Percentiles rank a stretch among this genome's conserved stretches.
phyloP scores from a whole-genome alignment of 1,139 yeast genomes.

The Kazachstania sp. region DNA sequence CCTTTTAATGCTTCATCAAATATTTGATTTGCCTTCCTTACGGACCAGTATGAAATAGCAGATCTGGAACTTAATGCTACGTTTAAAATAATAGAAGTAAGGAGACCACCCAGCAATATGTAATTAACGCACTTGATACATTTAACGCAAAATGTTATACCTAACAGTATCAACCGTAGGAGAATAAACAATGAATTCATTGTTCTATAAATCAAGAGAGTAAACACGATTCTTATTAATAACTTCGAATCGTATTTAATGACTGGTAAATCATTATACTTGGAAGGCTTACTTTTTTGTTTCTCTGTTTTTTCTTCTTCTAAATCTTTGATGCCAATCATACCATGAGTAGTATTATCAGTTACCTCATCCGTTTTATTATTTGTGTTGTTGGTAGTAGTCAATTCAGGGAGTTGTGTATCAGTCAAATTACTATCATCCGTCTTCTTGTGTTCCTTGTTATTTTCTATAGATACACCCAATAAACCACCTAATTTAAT shows the following conservation, averaged over 20 bases:
- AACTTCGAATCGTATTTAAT: conserved; percentile 16
- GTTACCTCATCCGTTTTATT: neutral
- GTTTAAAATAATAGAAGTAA: conserved; percentile 36
- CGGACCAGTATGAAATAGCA: conserved; percentile 57
- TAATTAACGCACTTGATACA: conserved; percentile 20
- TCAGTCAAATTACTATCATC: conserved; percentile 17
- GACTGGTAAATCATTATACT: conserved; percentile 12
- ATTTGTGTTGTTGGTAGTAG: neutral
- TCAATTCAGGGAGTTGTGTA: neutral
- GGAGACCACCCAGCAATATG: conserved; percentile 13
- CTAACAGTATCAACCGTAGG: conserved; percentile 15
- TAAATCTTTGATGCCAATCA: neutral
- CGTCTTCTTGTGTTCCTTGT: conserved; percentile 16
- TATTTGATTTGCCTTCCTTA: conserved; percentile 42
- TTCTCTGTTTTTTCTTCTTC: neutral
- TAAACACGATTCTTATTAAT: conserved; percentile 19
- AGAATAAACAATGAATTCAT: conserved; percentile 14
- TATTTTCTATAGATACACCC: conserved; percentile 13
- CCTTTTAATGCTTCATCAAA: conserved; percentile 36
- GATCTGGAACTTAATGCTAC: conserved; percentile 46
- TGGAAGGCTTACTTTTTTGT: neutral
- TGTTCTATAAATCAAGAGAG: conserved; percentile 14
- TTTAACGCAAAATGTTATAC: conserved; percentile 13
- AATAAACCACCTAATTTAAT: conserved; percentile 52
- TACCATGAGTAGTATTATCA: neutral